Conservation (phyloP, 2,329 filamentous ascomycete genomes). For the Exophiala phaeomuriformis region DNA sequence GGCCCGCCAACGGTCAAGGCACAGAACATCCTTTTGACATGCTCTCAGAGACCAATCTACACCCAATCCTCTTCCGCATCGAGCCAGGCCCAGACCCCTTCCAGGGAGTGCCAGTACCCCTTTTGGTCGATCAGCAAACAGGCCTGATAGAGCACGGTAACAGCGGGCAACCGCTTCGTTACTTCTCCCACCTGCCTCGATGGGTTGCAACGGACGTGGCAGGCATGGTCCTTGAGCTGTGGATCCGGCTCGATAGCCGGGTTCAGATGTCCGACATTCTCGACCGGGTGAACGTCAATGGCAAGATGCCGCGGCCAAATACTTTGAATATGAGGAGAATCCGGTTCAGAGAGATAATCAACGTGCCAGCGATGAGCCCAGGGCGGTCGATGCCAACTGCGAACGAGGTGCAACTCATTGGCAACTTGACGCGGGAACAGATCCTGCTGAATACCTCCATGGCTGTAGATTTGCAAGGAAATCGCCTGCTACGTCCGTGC, state of each 20-base stretch:
- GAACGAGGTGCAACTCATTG: constrained; percentile 13
- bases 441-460: constrained; percentile 22
- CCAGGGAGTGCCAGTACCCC: constrained; percentile 2
- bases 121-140: constrained; percentile 8
- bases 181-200: constrained; percentile 20
- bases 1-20: constrained; percentile 3
- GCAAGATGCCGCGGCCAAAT: neutral
- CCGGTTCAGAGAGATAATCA: constrained; percentile 10
- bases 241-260: constrained; percentile 17
- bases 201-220: constrained; percentile 16
- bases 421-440: constrained; percentile 9
- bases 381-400: constrained; percentile 3
- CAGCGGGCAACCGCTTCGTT: constrained; percentile 11
- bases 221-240: constrained; percentile 20
- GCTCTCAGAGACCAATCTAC: constrained; percentile 10
- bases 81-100: constrained; percentile 8
- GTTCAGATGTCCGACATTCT: constrained; percentile 19
- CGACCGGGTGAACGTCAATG: constrained; percentile 11
- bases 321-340: constrained; percentile 15
- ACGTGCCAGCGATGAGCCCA: neutral
- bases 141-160: constrained; percentile 1
- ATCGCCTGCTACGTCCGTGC: constrained; percentile 15
- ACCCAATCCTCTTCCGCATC: constrained; percentile 18
- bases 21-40: constrained; percentile 13
- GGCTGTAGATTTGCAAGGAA: constrained; percentile 14